Evolutionary conservation across 2,329 filamentous ascomycete species (phyloP), one percentile per base, ranked within the genome.

Genomic region (Sarocladium kiliense): DNA sequence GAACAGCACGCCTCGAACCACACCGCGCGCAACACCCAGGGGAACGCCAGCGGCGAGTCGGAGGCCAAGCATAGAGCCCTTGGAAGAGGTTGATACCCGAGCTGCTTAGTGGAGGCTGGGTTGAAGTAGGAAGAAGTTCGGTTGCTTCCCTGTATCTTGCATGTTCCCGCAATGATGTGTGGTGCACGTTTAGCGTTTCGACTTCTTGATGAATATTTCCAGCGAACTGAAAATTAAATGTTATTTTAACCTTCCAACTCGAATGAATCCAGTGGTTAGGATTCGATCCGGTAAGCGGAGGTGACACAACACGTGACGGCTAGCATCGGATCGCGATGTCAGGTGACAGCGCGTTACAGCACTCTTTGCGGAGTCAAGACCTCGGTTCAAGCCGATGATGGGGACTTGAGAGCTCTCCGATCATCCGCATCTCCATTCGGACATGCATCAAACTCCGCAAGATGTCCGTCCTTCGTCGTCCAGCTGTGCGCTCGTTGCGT

Each of bases 31-130:
- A 1, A 74, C 71, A 0, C 71, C 71, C 0, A 59, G 70, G 7
- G 70, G 68, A 1, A 74, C 71, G 0, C 71, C 71, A 0, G 66
- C 69, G 0, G 70, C 68, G 0, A 72, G 66, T 44, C 66, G 71
- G 10, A 64, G 69, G 30, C 60, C 60, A 11, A 68, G 66, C 41
- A 56, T 59, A 19, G 47, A 34, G n/a, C 47, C 47, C 5, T 51
- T 51, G 47, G 47, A 32, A 11, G 47, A 51, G 30, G 47, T 51
- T 51, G 47, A 51, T 36, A 51, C 27, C 18, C 26, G 18, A 3
- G 27, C 7, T 51, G 47, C 23, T 21, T 51, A 54, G 45, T 14
- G 12, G 41, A 54, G 18, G 23, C 12, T 32, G 30, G n/a, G n/a
- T n/a, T n/a, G n/a, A n/a, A n/a, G n/a, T n/a, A n/a, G n/a, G n/a